phyloP scores from a whole-genome alignment of 306 rosid genomes.

The Inga oerstediana region DNA sequence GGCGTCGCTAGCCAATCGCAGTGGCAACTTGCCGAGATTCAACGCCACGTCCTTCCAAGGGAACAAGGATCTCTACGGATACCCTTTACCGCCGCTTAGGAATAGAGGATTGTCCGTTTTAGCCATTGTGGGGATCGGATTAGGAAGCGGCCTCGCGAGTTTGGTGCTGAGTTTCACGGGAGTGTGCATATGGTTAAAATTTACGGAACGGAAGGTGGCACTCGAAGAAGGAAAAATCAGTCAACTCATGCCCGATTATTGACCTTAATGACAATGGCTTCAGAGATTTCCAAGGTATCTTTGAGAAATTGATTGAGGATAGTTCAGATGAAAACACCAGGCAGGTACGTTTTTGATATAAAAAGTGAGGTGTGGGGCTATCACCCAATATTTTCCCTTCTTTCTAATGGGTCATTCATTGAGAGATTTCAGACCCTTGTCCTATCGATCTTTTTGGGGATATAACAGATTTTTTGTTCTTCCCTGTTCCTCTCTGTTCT shows the following conservation, averaged over 20 bases:
- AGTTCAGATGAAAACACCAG: constrained; percentile 35
- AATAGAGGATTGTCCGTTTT: constrained; percentile 70
- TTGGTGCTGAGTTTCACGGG: constrained; percentile 86
- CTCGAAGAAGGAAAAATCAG: constrained; percentile 80
- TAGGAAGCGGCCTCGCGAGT: constrained; percentile 91
- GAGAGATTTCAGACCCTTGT: constrained; percentile 26
- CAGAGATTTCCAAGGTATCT: constrained; percentile 43
- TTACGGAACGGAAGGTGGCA: constrained; percentile 76
- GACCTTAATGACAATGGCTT: constrained; percentile 30
- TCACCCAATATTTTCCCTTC: constrained; percentile 13
- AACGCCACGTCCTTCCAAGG: constrained; percentile 74
- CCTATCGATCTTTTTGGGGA: constrained; percentile 45
- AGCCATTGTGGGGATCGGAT: constrained; percentile 93
- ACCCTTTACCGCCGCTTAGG: constrained; percentile 70
- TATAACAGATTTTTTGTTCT: not conserved
- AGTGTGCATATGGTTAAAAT: constrained; percentile 90
- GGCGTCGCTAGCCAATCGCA: constrained; percentile 59
- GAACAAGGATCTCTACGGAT: constrained; percentile 91
- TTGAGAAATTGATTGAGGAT: constrained; percentile 34
- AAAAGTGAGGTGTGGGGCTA: constrained; percentile 45
- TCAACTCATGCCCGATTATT: constrained; percentile 93
- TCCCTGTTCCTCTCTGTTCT: not conserved
- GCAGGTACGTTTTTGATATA: constrained; percentile 39
- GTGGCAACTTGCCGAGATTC: constrained; percentile 69
- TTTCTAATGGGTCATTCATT: constrained; percentile 37